Evolutionary conservation across 2,329 filamentous ascomycete species (phyloP).

Genomic region (Epichloe festucae): DNA sequence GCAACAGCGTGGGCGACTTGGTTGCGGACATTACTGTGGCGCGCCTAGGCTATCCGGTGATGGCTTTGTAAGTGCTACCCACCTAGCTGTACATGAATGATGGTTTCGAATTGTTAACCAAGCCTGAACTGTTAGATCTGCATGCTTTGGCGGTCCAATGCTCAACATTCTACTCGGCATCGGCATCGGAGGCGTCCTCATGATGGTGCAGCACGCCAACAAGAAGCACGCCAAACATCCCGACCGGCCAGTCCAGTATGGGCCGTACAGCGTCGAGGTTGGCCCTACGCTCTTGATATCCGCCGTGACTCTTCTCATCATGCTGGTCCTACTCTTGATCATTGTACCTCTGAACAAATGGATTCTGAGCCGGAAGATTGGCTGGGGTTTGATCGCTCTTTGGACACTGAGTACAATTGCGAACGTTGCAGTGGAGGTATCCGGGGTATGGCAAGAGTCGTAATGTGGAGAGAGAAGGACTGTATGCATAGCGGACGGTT

Average conservation of each 20-base stretch:
- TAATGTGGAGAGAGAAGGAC: slow-evolving; percentile 5
- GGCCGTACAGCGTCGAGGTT: slow-evolving; percentile 72
- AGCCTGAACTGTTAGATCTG: slow-evolving; percentile 39
- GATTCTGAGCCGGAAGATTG: slow-evolving; percentile 72
- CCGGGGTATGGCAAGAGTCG: slow-evolving; percentile 32
- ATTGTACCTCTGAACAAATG: slow-evolving; percentile 76
- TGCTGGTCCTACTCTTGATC: slow-evolving; percentile 64
- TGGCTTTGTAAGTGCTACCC: slow-evolving; percentile 54
- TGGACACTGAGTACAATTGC: slow-evolving; percentile 70
- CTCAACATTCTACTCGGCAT: slow-evolving; percentile 93
- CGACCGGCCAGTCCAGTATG: slow-evolving; percentile 48
- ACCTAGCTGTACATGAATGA: not conserved
- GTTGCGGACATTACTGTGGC: slow-evolving; percentile 93
- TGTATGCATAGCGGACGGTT: not conserved
- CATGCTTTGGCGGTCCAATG: slow-evolving; percentile 97
- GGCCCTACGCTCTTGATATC: slow-evolving; percentile 76
- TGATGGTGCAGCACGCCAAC: slow-evolving; percentile 62
- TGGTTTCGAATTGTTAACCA: not conserved
- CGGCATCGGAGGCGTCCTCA: slow-evolving; percentile 79
- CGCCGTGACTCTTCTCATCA: slow-evolving; percentile 70
- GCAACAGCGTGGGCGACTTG: slow-evolving; percentile 87
- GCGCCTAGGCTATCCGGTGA: slow-evolving; percentile 84
- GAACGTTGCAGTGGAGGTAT: slow-evolving; percentile 72
- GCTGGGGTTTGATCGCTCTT: slow-evolving; percentile 63
- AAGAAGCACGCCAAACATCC: slow-evolving; percentile 56